These are phyloP conservation scores for Pseudonectria foliicola DNA, from an alignment of 2,329 filamentous ascomycete genomes.

Conservation along the genomic window DNA sequence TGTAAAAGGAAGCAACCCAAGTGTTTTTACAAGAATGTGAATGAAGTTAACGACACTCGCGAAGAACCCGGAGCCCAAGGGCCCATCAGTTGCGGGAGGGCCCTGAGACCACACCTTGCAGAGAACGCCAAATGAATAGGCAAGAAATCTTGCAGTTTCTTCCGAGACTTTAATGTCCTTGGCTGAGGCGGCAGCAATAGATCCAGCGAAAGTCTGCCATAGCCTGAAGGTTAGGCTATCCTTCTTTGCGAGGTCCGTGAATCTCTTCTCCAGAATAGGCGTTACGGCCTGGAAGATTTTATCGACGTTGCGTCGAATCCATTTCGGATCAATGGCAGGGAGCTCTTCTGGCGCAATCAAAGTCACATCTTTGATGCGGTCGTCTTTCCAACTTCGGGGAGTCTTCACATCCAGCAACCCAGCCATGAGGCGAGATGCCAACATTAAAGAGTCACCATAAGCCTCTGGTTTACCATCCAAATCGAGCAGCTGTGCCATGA, in stretches of 20 bases:
- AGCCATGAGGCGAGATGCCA: slow-evolving; percentile 62
- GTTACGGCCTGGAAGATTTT: slow-evolving; percentile 57
- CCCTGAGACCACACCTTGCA: slow-evolving; percentile 55
- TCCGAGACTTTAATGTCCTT: slow-evolving; percentile 87
- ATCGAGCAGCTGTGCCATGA: slow-evolving; percentile 52
- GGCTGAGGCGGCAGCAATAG: slow-evolving; percentile 59
- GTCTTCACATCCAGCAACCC: slow-evolving; percentile 58
- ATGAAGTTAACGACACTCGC: slow-evolving; percentile 46
- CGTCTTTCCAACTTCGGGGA: slow-evolving; percentile 63
- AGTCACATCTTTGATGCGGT: slow-evolving; percentile 56
- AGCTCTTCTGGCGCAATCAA: slow-evolving; percentile 64
- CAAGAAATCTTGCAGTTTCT: slow-evolving; percentile 75
- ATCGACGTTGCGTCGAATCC: slow-evolving; percentile 67
- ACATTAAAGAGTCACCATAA: slow-evolving; percentile 44
- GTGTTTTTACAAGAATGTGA: slow-evolving; percentile 38
- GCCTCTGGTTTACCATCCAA: slow-evolving; percentile 28
- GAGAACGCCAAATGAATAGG: slow-evolving; percentile 62
- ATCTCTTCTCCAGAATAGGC: slow-evolving; percentile 53
- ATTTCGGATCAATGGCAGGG: slow-evolving; percentile 76
- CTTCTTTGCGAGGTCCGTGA: slow-evolving; percentile 54
- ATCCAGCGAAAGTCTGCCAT: slow-evolving; percentile 55
- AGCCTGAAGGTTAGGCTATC: slow-evolving; percentile 47
- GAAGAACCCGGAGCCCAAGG: slow-evolving; percentile 43
- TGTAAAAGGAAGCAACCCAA: slow-evolving; percentile 56
- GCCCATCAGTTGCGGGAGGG: slow-evolving; percentile 35